Percentiles rank a stretch among this genome's conserved stretches.
Evolutionary conservation across 2,329 filamentous ascomycete species (phyloP).

Genomic region (Davidsoniella eucalypti): DNA sequence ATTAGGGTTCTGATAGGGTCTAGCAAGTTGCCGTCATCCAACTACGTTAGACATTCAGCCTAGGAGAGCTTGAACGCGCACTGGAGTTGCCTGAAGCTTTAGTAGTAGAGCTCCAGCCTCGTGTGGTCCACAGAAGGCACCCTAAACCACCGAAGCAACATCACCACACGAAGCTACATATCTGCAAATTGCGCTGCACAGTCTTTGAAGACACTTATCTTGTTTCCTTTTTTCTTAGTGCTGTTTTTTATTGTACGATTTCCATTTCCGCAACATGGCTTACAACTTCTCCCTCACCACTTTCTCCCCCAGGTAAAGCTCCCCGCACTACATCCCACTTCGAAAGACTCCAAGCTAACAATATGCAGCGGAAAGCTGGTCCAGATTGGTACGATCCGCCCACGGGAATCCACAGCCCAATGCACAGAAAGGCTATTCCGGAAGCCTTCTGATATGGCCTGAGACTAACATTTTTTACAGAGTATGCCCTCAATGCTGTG

Average conservation of each 20-base stretch:
- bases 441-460: background rate
- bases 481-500: constrained; percentile 97
- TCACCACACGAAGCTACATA: background rate
- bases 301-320: constrained; percentile 87
- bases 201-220: background rate
- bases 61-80: constrained; percentile 13
- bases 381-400: constrained; percentile 54
- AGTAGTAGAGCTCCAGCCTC: constrained; percentile 12
- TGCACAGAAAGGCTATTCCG: background rate
- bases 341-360: constrained; percentile 14
- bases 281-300: constrained; percentile 80
- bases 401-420: background rate
- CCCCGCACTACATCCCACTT: constrained; percentile 15
- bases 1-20: too few species aligned
- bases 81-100: constrained; percentile 14
- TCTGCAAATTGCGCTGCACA: too few species aligned
- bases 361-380: constrained; percentile 86
- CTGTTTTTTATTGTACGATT: background rate
- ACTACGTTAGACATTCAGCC: background rate
- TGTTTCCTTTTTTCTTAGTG: background rate
- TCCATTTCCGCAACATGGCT: constrained; percentile 11
- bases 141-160: constrained; percentile 3
- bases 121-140: constrained; percentile 8
- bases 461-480: constrained; percentile 28
- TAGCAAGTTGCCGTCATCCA: background rate